These are phyloP conservation scores for Sicyos edulis DNA, from an alignment of 306 rosid species.

Conservation along the genomic window DNA sequence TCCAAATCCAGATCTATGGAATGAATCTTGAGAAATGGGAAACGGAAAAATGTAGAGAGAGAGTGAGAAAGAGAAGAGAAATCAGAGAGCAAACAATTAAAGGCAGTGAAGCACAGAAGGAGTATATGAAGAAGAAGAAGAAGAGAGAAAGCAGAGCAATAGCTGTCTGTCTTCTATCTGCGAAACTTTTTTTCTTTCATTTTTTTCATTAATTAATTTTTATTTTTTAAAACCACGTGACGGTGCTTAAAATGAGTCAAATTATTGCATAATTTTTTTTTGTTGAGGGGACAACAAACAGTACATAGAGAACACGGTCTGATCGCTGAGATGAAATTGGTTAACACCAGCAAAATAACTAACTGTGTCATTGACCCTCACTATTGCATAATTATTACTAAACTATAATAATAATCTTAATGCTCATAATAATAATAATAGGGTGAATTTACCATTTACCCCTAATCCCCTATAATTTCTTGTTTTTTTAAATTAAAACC, in stretches of 20 bases:
- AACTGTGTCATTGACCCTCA: no score
- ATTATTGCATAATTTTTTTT: conserved; percentile 10
- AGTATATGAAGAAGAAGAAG: conserved; percentile 13
- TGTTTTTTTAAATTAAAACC: no score
- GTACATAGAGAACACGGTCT: no score
- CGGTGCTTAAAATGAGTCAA: conserved; percentile 22
- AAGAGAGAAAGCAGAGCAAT: conserved; percentile 10
- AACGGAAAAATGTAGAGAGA: conserved; percentile 1
- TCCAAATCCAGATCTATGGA: neutral
- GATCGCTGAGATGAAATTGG: no score
- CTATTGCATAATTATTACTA: neutral
- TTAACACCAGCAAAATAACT: no score
- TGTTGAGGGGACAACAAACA: no score
- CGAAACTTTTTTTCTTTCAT: neutral
- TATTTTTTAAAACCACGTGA: neutral
- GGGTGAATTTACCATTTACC: no score
- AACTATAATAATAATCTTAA: no score
- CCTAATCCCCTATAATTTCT: no score
- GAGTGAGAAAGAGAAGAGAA: neutral
- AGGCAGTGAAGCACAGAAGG: conserved; percentile 16
- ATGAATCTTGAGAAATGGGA: neutral
- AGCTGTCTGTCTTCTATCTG: conserved; percentile 15
- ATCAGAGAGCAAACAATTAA: neutral
- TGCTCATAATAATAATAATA: no score
- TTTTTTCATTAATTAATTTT: neutral